Conservation (phyloP, 2,329 filamentous ascomycete species). For the Pseudogymnoascus verrucosus region DNA sequence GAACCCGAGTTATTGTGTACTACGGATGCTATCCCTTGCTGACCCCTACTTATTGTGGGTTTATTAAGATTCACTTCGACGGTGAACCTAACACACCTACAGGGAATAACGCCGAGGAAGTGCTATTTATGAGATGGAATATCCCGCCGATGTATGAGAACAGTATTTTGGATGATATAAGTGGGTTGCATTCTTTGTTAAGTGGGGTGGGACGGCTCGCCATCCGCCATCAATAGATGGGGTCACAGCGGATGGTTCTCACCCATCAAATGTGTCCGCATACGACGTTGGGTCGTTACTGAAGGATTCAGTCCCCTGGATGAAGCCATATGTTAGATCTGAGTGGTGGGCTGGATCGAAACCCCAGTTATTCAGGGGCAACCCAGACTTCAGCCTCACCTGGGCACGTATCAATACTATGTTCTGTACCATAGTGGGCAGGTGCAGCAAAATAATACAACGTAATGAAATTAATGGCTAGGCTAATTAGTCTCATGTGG, state of each 20-base stretch:
- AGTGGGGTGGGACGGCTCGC: background rate
- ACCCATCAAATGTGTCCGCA: background rate
- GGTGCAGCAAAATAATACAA: background rate
- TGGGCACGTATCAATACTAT: background rate
- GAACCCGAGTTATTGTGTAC: background rate
- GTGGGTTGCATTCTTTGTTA: background rate
- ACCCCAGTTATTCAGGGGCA: background rate
- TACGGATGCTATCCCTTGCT: background rate
- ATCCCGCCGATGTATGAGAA: no score
- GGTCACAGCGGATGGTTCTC: background rate
- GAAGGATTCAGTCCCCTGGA: background rate
- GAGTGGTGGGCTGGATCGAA: background rate
- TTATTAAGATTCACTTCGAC: background rate
- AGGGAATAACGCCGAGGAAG: background rate
- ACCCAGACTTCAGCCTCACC: background rate
- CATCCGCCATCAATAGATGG: background rate
- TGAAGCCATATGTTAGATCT: background rate
- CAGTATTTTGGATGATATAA: background rate
- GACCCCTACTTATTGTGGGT: background rate
- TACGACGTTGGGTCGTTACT: background rate
- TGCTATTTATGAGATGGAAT: background rate
- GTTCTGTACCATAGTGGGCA: background rate
- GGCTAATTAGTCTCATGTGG: background rate
- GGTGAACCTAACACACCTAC: background rate
- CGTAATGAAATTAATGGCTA: background rate